These are phyloP conservation scores for Hura crepitans DNA, from an alignment of 441 rosid genomes.

Conservation along the genomic window DNA sequence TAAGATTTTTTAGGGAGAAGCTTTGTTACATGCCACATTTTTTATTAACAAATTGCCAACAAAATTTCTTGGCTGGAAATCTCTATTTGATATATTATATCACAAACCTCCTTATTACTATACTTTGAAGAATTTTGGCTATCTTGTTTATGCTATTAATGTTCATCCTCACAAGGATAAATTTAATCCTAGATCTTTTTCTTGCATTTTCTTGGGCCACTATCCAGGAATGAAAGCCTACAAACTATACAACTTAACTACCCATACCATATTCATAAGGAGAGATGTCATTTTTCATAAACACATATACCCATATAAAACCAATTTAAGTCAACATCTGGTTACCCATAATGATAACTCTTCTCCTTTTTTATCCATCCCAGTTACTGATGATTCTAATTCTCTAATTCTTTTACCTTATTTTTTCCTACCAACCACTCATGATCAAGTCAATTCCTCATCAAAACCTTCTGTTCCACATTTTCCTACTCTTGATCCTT, in stretches of 20 bases:
- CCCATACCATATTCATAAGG: not conserved
- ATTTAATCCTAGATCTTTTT: too few species aligned
- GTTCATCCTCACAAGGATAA: not conserved
- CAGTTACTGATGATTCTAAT: too few species aligned
- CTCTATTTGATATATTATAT: not conserved
- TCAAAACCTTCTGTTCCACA: too few species aligned
- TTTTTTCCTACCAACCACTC: too few species aligned
- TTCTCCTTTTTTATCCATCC: not conserved
- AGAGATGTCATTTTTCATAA: not conserved
- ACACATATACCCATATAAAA: too few species aligned
- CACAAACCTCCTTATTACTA: not conserved
- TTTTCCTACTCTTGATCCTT: too few species aligned
- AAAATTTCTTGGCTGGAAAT: not conserved
- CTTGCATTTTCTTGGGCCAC: not conserved
- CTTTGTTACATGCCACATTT: not conserved
- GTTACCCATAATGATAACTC: too few species aligned
- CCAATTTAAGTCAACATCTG: too few species aligned
- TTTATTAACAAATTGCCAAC: not conserved
- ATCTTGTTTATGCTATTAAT: not conserved
- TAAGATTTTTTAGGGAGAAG: not conserved
- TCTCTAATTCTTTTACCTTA: too few species aligned
- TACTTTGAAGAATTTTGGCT: not conserved
- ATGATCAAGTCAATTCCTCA: too few species aligned
- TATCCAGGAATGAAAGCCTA: not conserved
- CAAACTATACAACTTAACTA: too few species aligned